Percentiles rank a stretch among this genome's conserved stretches.
phyloP scores from a whole-genome alignment of 306 rosid genomes.

The Delonix regia region DNA sequence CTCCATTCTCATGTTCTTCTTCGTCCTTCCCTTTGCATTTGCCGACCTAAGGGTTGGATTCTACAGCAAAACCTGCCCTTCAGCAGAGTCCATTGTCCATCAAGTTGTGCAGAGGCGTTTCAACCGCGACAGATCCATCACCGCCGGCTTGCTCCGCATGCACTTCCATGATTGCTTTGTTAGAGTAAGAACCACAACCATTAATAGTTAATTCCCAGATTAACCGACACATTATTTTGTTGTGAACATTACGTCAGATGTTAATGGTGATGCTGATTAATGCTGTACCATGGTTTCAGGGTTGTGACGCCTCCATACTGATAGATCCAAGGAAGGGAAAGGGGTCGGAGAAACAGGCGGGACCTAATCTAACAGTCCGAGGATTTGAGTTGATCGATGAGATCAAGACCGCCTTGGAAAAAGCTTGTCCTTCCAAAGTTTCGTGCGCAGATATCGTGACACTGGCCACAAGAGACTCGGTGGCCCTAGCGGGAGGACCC shows the following conservation, averaged over 20 bases:
- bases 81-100: constrained; percentile 45
- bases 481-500: constrained; percentile 51
- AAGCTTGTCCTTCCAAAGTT: constrained; percentile 53
- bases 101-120: constrained; percentile 46
- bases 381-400: constrained; percentile 56
- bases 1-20: constrained; percentile 15
- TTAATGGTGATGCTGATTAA: background rate
- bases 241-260: background rate
- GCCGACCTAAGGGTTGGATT: constrained; percentile 50
- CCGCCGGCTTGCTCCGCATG: constrained; percentile 59
- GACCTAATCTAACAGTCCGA: constrained; percentile 42
- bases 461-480: constrained; percentile 56
- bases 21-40: constrained; percentile 37
- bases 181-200: constrained; percentile 33
- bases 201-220: no score
- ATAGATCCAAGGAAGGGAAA: constrained; percentile 40
- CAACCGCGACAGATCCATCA: constrained; percentile 31
- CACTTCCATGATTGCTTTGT: constrained; percentile 71
- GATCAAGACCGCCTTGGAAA: constrained; percentile 45
- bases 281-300: constrained; percentile 33
- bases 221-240: background rate
- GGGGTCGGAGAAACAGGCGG: constrained; percentile 48
- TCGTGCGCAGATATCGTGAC: constrained; percentile 62
- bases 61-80: constrained; percentile 46
- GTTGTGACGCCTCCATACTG: constrained; percentile 65